Evolutionary conservation across 1,139 yeast species (phyloP), one percentile per base, ranked within the genome.

Genomic region (Suzukiozyma palmioleophila): DNA sequence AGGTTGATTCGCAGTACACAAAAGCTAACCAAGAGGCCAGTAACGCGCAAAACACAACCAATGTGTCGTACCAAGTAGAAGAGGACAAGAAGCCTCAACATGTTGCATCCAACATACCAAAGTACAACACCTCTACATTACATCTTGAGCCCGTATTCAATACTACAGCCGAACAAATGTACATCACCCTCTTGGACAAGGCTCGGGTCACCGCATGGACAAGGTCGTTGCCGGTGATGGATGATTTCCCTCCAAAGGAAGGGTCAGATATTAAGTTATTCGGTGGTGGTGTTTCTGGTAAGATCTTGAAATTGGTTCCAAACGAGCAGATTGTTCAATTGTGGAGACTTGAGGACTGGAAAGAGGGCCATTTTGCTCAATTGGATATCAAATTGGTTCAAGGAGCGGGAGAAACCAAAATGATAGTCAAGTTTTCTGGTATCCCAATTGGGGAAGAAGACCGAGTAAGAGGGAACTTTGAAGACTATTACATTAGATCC

Each of bases 371-470:
- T 59, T 83, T 57, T 57, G 95, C 97, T 3, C 72, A 69, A 16
- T 66, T 92, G 51, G 74, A 70, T 31, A 74, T 90, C 50, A 72
- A 66, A 33, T 75, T 94, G 46, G 77, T 77, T 40, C 88, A 87
- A 58, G 94, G 94, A 18, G 73, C 79, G 13, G 78, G 84, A 33
- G 97, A 90, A 53, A 92, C 98, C 12, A 79, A 75, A 42, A 70
- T 90, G 69, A 78, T 82, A 43, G 92, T 89, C 28, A 71, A 75
- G 42, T 87, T 92, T 78, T 69, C 79, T 16, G 97, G 97, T n/a
- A 83, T 92, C 37, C 98, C 98, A 15, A 73, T 92, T 35, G 98
- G 97, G n/a, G 94, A 94, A 57, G 97, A 92, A 60, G 98, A 92
- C 42, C 73, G 84, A 42, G 96, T 87, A 32, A 78, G 81, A 55